Percentiles rank a stretch among this genome's conserved stretches.
Conservation (phyloP, 2,329 filamentous ascomycete genomes). For the Cordyceps tenuipes region DNA sequence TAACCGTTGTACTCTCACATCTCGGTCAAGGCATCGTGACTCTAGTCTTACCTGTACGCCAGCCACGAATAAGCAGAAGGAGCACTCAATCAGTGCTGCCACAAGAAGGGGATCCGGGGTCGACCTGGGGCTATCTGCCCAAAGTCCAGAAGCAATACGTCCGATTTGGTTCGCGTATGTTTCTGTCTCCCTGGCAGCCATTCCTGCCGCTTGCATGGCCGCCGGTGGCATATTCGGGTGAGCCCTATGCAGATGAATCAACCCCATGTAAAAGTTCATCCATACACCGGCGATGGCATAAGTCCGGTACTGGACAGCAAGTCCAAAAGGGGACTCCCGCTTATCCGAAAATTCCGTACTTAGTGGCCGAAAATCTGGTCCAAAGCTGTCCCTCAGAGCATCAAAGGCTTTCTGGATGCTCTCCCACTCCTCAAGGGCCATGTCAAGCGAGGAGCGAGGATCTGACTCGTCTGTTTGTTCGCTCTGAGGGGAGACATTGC, state of each 20-base stretch:
- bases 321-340: slow-evolving; percentile 68
- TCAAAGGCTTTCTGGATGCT: slow-evolving; percentile 64
- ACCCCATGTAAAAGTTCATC: slow-evolving; percentile 77
- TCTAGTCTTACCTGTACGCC: slow-evolving; percentile 54
- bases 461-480: slow-evolving; percentile 45
- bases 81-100: slow-evolving; percentile 73
- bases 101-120: slow-evolving; percentile 60
- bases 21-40: not conserved
- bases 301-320: slow-evolving; percentile 71
- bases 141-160: slow-evolving; percentile 67
- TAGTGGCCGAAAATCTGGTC: slow-evolving; percentile 68
- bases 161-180: slow-evolving; percentile 67
- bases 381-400: slow-evolving; percentile 56
- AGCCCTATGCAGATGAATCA: slow-evolving; percentile 71
- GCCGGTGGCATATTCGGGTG: slow-evolving; percentile 89
- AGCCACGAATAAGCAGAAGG: slow-evolving; percentile 78
- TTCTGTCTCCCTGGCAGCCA: slow-evolving; percentile 65
- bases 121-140: slow-evolving; percentile 41
- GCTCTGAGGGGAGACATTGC: slow-evolving; percentile 33
- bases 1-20: slow-evolving; percentile 10
- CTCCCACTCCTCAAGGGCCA: slow-evolving; percentile 72
- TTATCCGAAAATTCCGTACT: slow-evolving; percentile 55
- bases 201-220: slow-evolving; percentile 75
- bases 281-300: slow-evolving; percentile 83
- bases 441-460: slow-evolving; percentile 55